phyloP scores from a whole-genome alignment of 2,329 filamentous ascomycete species.

The Thielaviopsis musarum region DNA sequence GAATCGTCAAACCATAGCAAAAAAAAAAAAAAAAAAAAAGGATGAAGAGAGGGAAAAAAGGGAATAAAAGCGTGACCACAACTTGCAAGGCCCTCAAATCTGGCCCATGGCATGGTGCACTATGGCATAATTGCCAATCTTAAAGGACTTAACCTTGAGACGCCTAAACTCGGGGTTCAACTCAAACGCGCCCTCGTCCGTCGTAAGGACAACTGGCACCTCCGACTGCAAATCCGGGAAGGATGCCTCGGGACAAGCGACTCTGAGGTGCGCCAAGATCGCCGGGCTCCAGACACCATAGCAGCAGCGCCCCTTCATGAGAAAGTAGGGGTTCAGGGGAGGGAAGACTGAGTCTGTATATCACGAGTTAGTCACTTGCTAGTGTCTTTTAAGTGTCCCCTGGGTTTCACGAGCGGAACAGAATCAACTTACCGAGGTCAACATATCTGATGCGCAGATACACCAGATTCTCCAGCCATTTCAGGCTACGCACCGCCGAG shows the following conservation, averaged over 20 bases:
- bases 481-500: constrained; percentile 42
- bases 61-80: neutral
- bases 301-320: constrained; percentile 41
- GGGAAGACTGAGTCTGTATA: constrained; percentile 48
- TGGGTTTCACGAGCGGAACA: constrained; percentile 9
- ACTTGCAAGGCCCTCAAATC: neutral
- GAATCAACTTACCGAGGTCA: constrained; percentile 39
- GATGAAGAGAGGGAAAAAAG: neutral
- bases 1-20: neutral
- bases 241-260: constrained; percentile 37
- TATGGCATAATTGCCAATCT: constrained; percentile 39
- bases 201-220: constrained; percentile 41
- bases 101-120: constrained; percentile 18
- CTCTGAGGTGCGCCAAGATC: constrained; percentile 44
- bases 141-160: constrained; percentile 36
- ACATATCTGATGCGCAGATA: constrained; percentile 58
- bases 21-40: neutral
- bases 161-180: constrained; percentile 38
- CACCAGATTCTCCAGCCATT: constrained; percentile 39
- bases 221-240: constrained; percentile 48
- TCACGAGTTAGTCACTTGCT: neutral
- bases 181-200: constrained; percentile 41
- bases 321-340: constrained; percentile 56
- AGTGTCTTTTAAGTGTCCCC: too few relatives aligned
- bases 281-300: constrained; percentile 56